Evolutionary conservation across 768 basidiomycete species (phyloP).

Genomic region (Zangia roseola): DNA sequence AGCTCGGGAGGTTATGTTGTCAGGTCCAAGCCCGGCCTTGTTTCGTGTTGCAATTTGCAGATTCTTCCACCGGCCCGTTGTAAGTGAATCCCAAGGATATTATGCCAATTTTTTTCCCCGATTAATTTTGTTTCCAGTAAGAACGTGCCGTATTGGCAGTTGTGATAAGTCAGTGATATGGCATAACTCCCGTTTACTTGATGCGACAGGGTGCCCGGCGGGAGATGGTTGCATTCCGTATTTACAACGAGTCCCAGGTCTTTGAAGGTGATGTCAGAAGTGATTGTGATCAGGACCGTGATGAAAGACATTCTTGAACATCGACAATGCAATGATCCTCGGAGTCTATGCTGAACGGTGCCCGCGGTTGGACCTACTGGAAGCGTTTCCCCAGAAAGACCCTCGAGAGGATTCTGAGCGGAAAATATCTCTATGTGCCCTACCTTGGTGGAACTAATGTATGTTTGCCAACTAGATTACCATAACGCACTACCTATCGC

Average conservation of each 20-base stretch:
- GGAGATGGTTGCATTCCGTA: constrained; percentile 41
- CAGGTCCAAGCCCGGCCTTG: too few relatives aligned
- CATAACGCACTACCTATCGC: too few relatives aligned
- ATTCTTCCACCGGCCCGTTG: constrained; percentile 21
- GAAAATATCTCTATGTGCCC: constrained; percentile 53
- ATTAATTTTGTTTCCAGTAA: constrained; percentile 44
- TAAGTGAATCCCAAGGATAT: constrained; percentile 2
- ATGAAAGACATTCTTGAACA: constrained; percentile 46
- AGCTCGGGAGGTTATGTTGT: too few relatives aligned
- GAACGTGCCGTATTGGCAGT: constrained; percentile 43
- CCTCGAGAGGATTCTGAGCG: constrained; percentile 45
- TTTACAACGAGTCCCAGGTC: constrained; percentile 30
- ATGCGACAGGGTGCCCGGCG: constrained; percentile 43
- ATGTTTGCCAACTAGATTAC: background rate
- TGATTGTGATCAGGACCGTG: too few relatives aligned
- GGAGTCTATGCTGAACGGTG: constrained; percentile 48
- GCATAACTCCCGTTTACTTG: constrained; percentile 46
- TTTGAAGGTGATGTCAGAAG: constrained; percentile 9
- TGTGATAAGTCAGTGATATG: constrained; percentile 53
- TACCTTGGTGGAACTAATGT: constrained; percentile 59
- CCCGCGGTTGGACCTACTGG: constrained; percentile 51
- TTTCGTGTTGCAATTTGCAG: constrained; percentile 18
- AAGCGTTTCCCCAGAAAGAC: constrained; percentile 46
- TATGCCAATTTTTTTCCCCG: background rate
- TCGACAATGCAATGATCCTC: constrained; percentile 49